Conservation (phyloP, 345 rosid genomes). For the Aquilaria yunnanensis region DNA sequence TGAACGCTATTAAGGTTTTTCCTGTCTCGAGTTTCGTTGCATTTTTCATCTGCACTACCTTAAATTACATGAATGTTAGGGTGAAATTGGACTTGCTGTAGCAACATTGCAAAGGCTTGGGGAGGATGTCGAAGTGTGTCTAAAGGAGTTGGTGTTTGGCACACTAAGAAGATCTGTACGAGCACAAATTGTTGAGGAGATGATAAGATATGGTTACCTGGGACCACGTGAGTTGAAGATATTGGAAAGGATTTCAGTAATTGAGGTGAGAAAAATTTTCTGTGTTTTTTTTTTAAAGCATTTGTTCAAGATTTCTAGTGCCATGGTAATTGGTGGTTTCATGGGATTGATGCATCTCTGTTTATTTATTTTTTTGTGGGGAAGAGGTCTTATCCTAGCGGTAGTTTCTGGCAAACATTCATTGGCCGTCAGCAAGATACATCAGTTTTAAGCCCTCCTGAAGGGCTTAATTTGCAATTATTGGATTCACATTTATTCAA, state of each 20-base stretch:
- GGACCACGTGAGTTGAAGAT: constrained; percentile 72
- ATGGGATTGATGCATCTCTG: constrained; percentile 20
- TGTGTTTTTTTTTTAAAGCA: constrained; percentile 10
- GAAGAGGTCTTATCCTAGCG: constrained; percentile 97
- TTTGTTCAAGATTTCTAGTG: constrained; percentile 11
- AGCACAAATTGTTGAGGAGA: constrained; percentile 68
- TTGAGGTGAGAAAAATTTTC: constrained; percentile 58
- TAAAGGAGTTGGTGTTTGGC: constrained; percentile 88
- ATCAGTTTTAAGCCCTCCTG: constrained; percentile 32
- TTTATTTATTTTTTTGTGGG: constrained; percentile 25
- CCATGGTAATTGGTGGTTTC: constrained; percentile 9
- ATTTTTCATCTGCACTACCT: constrained; percentile 16
- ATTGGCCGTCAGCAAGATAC: constrained; percentile 37
- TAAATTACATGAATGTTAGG: constrained; percentile 54
- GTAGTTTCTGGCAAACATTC: constrained; percentile 83
- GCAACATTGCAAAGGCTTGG: constrained; percentile 91
- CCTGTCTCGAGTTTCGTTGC: constrained; percentile 10
- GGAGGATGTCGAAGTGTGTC: constrained; percentile 76
- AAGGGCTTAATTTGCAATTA: constrained; percentile 39
- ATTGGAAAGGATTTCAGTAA: constrained; percentile 67
- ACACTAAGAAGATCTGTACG: constrained; percentile 81
- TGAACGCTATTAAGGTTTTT: constrained; percentile 13
- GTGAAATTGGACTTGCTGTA: constrained; percentile 83
- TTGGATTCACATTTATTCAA: constrained; percentile 34
- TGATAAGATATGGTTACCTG: constrained; percentile 64